Conservation (phyloP, 768 basidiomycete species). For the Ramaria sp. region DNA sequence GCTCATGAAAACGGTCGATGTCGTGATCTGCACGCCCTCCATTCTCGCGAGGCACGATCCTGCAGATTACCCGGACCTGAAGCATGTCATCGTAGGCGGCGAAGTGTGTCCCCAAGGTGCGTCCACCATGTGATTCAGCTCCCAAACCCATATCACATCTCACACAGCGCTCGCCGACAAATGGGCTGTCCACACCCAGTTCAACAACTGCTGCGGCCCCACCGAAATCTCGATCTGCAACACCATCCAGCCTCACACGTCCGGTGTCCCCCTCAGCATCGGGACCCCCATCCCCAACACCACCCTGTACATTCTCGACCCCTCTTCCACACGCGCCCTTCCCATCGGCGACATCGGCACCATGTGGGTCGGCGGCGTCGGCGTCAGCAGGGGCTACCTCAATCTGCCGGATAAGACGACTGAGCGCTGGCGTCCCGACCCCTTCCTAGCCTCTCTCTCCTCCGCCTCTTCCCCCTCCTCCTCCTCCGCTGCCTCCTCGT, state of each 20-base stretch:
- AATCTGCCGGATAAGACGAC: constrained; percentile 15
- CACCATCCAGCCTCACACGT: constrained; percentile 38
- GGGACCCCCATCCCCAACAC: constrained; percentile 46
- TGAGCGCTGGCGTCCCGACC: constrained; percentile 11
- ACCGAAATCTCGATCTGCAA: constrained; percentile 55
- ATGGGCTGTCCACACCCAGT: constrained; percentile 34
- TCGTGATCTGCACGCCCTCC: constrained; percentile 44
- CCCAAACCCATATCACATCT: not conserved
- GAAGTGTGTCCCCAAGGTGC: constrained; percentile 44
- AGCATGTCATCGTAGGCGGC: constrained; percentile 44
- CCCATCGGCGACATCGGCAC: constrained; percentile 11
- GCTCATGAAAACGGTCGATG: constrained; percentile 38
- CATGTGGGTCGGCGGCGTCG: constrained; percentile 17
- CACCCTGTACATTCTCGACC: constrained; percentile 12
- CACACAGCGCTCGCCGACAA: constrained; percentile 28
- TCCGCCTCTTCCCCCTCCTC: too few species aligned
- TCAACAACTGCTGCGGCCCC: constrained; percentile 46
- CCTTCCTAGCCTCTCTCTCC: constrained; percentile 7
- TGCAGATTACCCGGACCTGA: constrained; percentile 42
- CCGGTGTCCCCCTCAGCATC: constrained; percentile 33
- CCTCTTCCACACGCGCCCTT: constrained; percentile 3
- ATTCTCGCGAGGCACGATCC: constrained; percentile 38
- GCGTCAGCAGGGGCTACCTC: constrained; percentile 15
- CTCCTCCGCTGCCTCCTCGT: too few species aligned
- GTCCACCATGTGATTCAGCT: not conserved